These are phyloP conservation scores for Akanthomyces dipterigenus DNA, from an alignment of 2,329 filamentous ascomycete genomes.

Conservation along the genomic window DNA sequence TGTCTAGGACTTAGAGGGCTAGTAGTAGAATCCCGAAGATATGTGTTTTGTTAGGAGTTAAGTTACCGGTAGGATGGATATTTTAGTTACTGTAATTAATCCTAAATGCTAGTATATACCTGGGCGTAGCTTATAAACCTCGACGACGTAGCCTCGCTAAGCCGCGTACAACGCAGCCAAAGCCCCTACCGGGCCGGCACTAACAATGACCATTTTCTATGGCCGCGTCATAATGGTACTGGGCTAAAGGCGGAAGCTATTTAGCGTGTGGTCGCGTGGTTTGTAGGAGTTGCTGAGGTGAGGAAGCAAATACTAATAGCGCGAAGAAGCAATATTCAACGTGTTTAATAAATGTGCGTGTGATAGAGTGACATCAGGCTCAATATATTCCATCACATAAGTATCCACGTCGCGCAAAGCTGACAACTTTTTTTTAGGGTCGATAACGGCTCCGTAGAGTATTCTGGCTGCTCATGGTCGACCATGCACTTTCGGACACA, in stretches of 20 bases:
- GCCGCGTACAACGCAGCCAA: conserved; percentile 90
- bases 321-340: neutral
- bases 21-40: conserved; percentile 76
- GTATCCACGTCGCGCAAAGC: neutral
- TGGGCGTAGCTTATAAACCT: conserved; percentile 86
- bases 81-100: neutral
- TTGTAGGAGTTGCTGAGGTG: neutral
- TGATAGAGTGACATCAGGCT: neutral
- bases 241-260: conserved; percentile 12
- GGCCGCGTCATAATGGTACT: conserved; percentile 26
- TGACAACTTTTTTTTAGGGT: neutral
- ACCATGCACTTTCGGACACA: neutral
- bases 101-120: conserved; percentile 49
- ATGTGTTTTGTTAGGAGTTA: conserved; percentile 38
- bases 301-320: neutral
- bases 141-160: conserved; percentile 76
- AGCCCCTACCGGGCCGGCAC: conserved; percentile 65
- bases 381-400: neutral
- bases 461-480: neutral
- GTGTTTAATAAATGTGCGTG: neutral
- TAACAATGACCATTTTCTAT: conserved; percentile 56
- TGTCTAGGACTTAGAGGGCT: conserved; percentile 90
- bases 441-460: neutral
- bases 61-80: neutral
- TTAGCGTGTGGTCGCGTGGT: neutral